Base-by-base conservation (phyloP, 2,329 filamentous ascomycete genomes). In the Rhinocladiella similis region DNA sequence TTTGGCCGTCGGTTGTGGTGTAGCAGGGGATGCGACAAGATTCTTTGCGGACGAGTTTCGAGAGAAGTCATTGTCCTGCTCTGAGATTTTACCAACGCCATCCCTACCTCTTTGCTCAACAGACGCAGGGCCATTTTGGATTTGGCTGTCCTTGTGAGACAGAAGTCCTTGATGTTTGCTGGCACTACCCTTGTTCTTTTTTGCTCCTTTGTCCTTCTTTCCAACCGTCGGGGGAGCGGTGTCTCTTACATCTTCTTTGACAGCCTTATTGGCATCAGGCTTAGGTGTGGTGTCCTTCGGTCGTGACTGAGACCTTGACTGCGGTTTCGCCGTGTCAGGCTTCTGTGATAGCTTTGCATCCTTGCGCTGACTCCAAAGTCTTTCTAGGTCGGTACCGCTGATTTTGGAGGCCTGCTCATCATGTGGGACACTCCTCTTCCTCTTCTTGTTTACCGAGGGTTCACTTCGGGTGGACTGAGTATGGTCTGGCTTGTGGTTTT, bases 331-430 rank as follows among this genome's bases (percentile, higher is more conserved):
- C 12, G 43, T 14, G 5, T 41, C 33, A 27, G 19, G 14, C 36
- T 50, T 14, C 59, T 57, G 19, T 19, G 54, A 59, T 13, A 61
- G 19, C 29, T 64, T 47, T 19, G 54, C 55, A 19, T 62, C 53
- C 3, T 53, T 58, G 20, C 94, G 83, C 56, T 83, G 82, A 66
- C 88, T 88, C 80, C 89, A 96, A 63, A 96, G 78, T 62, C 89
- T 85, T 53, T 84, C 86, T 22, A 96, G 80, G 71, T 95, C 94
- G 2, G 80, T 80, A 6, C 80, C 73, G 18, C 84, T 90, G 61
- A 92, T 84, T 61, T 72, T 68, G 48, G 56, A 53, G 46, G 50
- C 33, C 22, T 48, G 33, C 12, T 46, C 54, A 39, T 6, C 35
- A 20, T 58, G 42, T 19, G 33, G n/a, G 13, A 52, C 50, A 27